Evolutionary conservation across 768 basidiomycete species (phyloP), one percentile per base, ranked within the genome.

Genomic region (Pleurotus tuber-regium): DNA sequence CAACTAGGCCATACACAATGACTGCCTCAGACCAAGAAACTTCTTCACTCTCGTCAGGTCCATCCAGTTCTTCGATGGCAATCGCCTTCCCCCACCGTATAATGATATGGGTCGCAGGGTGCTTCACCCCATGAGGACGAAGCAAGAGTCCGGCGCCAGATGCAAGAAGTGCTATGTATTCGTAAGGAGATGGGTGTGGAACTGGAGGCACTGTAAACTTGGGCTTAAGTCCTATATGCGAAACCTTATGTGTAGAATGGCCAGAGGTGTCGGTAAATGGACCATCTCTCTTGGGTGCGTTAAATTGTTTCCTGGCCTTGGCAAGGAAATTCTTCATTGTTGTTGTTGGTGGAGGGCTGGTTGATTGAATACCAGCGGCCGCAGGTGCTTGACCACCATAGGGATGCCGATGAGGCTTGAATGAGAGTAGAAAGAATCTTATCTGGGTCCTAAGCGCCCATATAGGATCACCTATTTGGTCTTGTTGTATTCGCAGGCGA

Each of bases 1-100:
- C 90, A 38, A 92, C 70, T 56, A 93, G 80, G 10, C 90, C 91
- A 64, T 89, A 86, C 9, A 90, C 75, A 38, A 88, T 65, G 33
- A 80, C 78, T 52, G 74, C 66, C 14, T 76, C 73, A 6, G 69
- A 63, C 86, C 88, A 89, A 61, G 82, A 74, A 16, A 68, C 57
- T 11, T 62, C 66, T 6, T 70, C 63, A 21, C 59, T 60, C n/a
- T 63, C 70, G 26, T 54, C 62, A 33, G 66, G 62, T 35, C 57
- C 60, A 16, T 65, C 63, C 24, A 84, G 53, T 60, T 84, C 80
- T 60, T 83, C 79, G 8, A 89, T 66, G 54, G 67, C 70, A 29
- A 73, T 67, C 18, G 66, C 57, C 64, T 83, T 87, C 0, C 78
- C 80, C 87, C 87, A 91, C 11, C 56, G 54, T 30, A 64, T 66